These are phyloP conservation scores for Leccinum pallidistipes DNA, from an alignment of 1,284 basidiomycete genomes.

Conservation along the genomic window DNA sequence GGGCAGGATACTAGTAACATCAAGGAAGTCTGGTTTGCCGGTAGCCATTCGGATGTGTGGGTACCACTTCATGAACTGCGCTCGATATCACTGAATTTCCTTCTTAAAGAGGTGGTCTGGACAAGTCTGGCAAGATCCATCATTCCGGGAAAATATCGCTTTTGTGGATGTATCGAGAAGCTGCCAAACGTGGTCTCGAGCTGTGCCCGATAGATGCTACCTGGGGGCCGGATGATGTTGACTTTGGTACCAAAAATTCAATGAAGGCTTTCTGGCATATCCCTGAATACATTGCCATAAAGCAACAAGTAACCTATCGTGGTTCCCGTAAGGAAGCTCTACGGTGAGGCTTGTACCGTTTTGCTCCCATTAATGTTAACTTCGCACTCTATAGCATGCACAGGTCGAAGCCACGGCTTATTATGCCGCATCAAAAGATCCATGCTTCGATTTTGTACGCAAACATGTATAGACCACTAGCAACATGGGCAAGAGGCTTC, in stretches of 20 bases:
- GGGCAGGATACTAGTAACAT: background rate
- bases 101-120: constrained; percentile 9
- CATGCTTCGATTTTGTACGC: constrained; percentile 14
- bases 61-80: background rate
- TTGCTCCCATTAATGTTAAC: background rate
- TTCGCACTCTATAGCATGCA: constrained; percentile 6
- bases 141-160: constrained; percentile 18
- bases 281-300: constrained; percentile 14
- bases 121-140: background rate
- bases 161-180: constrained; percentile 21
- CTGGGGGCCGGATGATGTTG: constrained; percentile 13
- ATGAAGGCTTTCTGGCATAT: constrained; percentile 12
- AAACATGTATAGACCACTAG: constrained; percentile 12
- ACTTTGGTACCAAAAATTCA: constrained; percentile 17
- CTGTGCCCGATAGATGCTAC: constrained; percentile 8
- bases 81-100: background rate
- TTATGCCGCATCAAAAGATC: constrained; percentile 17
- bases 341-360: background rate
- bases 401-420: constrained; percentile 1
- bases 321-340: constrained; percentile 1
- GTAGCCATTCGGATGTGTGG: constrained; percentile 28
- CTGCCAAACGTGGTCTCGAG: constrained; percentile 5
- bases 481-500: constrained; percentile 6
- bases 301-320: constrained; percentile 11
- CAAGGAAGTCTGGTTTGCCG: constrained; percentile 26